These are phyloP conservation scores for Phytophthora ohioensis DNA, from an alignment of 352 stramenopile genomes.

Conservation along the genomic window DNA sequence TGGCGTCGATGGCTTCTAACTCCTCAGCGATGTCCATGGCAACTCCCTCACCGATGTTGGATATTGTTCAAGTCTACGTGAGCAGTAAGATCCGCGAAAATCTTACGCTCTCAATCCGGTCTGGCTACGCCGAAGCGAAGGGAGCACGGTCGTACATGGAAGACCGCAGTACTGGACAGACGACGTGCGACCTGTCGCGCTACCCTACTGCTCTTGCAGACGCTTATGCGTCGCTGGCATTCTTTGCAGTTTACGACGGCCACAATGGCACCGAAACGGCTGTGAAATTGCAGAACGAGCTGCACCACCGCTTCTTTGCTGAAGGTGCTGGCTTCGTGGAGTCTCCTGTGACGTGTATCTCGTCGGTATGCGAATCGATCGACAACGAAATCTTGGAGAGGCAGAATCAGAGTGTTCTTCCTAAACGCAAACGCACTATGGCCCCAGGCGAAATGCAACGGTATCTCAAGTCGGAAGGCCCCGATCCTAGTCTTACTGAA, in stretches of 20 bases:
- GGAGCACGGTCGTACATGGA: slow-evolving; percentile 90
- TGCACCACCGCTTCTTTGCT: slow-evolving; percentile 81
- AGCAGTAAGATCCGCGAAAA: slow-evolving; percentile 91
- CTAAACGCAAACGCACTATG: slow-evolving; percentile 72
- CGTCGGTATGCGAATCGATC: slow-evolving; percentile 61
- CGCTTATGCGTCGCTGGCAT: slow-evolving; percentile 67
- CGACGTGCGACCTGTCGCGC: slow-evolving; percentile 50
- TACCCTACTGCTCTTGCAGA: slow-evolving; percentile 48
- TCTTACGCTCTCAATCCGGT: slow-evolving; percentile 70
- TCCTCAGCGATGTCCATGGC: slow-evolving; percentile 32
- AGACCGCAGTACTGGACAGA: slow-evolving; percentile 73
- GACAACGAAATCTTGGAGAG: slow-evolving; percentile 82
- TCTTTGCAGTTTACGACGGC: slow-evolving; percentile 90
- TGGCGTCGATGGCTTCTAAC: slow-evolving; percentile 38
- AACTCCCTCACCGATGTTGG: slow-evolving; percentile 17
- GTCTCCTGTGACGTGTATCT: slow-evolving; percentile 64
- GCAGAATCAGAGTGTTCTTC: slow-evolving; percentile 76
- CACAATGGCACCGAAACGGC: slow-evolving; percentile 89
- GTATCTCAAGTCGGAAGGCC: slow-evolving; percentile 23
- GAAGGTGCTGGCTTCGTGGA: slow-evolving; percentile 59
- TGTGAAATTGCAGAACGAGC: slow-evolving; percentile 74
- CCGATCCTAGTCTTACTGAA: slow-evolving; percentile 33
- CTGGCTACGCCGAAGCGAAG: slow-evolving; percentile 88
- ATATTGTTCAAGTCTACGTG: slow-evolving; percentile 88
- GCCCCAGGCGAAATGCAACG: slow-evolving; percentile 45